Evolutionary conservation across 805 yeast genomes (phyloP).

Genomic region (Candida boidinii): DNA sequence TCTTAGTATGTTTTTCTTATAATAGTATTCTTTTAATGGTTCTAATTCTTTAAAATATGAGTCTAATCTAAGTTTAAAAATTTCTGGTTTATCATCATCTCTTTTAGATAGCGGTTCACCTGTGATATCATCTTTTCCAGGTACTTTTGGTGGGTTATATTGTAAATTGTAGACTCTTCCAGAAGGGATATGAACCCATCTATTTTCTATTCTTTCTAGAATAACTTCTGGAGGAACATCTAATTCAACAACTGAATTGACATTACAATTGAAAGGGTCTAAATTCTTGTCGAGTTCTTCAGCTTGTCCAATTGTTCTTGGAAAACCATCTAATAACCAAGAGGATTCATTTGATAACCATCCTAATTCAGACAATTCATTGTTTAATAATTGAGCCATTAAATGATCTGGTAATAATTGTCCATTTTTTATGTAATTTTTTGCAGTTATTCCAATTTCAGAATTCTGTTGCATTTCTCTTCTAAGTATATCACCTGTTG

Average conservation of each 20-base stretch:
- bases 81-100: conserved; percentile 72
- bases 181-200: conserved; percentile 79
- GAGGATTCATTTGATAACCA: conserved; percentile 38
- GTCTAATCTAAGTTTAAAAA: conserved; percentile 59
- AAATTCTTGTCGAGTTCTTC: conserved; percentile 40
- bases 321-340: conserved; percentile 90
- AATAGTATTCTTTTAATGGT: conserved; percentile 63
- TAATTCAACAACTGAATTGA: conserved; percentile 78
- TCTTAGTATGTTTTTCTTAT: conserved; percentile 35
- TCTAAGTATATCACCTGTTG: conserved; percentile 82
- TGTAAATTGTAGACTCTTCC: conserved; percentile 83
- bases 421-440: conserved; percentile 51
- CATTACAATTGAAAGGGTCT: conserved; percentile 24
- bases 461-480: conserved; percentile 50
- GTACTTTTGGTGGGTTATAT: conserved; percentile 81
- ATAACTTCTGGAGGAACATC: conserved; percentile 84
- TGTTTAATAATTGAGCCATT: conserved; percentile 51
- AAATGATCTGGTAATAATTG: conserved; percentile 63
- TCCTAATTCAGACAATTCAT: conserved; percentile 32
- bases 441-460: conserved; percentile 47
- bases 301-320: conserved; percentile 76
- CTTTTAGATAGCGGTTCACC: conserved; percentile 81
- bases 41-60: conserved; percentile 48
- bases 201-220: conserved; percentile 68
- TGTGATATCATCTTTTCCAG: conserved; percentile 79